phyloP scores from a whole-genome alignment of 306 rosid species.

The Cucurbita maxima region DNA sequence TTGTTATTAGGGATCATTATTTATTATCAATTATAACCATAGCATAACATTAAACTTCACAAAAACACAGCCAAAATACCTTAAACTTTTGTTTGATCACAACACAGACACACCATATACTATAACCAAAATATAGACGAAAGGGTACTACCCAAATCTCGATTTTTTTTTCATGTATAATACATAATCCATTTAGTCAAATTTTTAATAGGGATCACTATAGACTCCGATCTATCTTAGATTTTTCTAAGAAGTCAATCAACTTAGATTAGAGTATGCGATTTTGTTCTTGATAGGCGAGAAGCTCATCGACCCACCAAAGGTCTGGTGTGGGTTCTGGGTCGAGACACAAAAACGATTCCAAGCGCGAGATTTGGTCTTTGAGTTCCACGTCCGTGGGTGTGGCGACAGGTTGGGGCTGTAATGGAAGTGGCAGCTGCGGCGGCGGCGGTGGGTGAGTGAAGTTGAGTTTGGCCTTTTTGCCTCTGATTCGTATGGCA shows the following conservation, averaged over 20 bases:
- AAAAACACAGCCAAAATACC: neutral
- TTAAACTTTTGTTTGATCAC: neutral
- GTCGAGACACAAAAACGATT: slow-evolving; percentile 51
- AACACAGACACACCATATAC: neutral
- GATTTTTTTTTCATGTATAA: neutral
- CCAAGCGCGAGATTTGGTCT: slow-evolving; percentile 41
- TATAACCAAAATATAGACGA: neutral
- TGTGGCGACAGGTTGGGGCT: slow-evolving; percentile 23
- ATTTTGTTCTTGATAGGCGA: slow-evolving; percentile 15
- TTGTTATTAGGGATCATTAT: too few species aligned
- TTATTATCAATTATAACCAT: too few species aligned
- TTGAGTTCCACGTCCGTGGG: slow-evolving; percentile 21
- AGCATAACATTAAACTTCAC: neutral
- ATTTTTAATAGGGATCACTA: neutral
- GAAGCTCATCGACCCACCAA: slow-evolving; percentile 59
- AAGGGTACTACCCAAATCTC: neutral
- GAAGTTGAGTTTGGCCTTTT: slow-evolving; percentile 90
- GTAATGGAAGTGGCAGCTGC: slow-evolving; percentile 3
- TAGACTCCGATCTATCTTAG: neutral
- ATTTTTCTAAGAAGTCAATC: too few species aligned
- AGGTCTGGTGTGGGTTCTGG: slow-evolving; percentile 15
- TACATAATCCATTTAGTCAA: neutral
- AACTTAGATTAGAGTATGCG: neutral
- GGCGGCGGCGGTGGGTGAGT: neutral
- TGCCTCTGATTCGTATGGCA: slow-evolving; percentile 75